These are phyloP conservation scores for Ottelia alismoides DNA, from an alignment of 106 monocot genomes.

Conservation along the genomic window DNA sequence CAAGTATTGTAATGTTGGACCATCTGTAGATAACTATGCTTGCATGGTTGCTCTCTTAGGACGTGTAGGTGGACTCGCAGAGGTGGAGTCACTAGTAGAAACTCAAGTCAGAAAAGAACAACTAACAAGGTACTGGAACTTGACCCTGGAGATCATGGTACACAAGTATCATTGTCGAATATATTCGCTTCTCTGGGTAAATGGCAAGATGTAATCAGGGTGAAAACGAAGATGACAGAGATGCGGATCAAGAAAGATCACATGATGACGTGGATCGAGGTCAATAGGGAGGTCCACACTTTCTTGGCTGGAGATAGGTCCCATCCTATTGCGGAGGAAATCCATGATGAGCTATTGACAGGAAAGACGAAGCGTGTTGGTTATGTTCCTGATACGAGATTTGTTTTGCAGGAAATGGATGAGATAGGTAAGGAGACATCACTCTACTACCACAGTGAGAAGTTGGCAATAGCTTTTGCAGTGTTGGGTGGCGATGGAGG, in stretches of 20 bases:
- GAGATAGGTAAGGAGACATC: slow-evolving; percentile 24
- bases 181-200: slow-evolving; percentile 46
- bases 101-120: slow-evolving; percentile 23
- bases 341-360: slow-evolving; percentile 33
- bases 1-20: slow-evolving; percentile 6
- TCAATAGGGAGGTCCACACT: slow-evolving; percentile 22
- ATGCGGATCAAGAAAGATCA: slow-evolving; percentile 57
- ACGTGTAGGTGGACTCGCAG: slow-evolving; percentile 36
- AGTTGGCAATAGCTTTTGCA: slow-evolving; percentile 33
- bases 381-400: slow-evolving; percentile 55
- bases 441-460: slow-evolving; percentile 47
- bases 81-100: slow-evolving; percentile 40
- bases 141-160: slow-evolving; percentile 14
- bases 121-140: slow-evolving; percentile 43
- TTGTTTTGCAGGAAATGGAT: slow-evolving; percentile 53
- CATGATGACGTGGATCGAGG: slow-evolving; percentile 62
- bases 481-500: slow-evolving; percentile 1
- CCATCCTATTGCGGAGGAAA: slow-evolving; percentile 23
- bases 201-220: slow-evolving; percentile 34
- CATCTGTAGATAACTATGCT: slow-evolving; percentile 39
- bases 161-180: slow-evolving; percentile 47
- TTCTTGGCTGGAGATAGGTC: slow-evolving; percentile 53
- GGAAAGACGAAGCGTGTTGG: slow-evolving; percentile 31
- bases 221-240: slow-evolving; percentile 32
- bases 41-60: slow-evolving; percentile 55